Evolutionary conservation across 768 basidiomycete species (phyloP), one percentile per base, ranked within the genome.

Genomic region (Leccinum truebloodii): DNA sequence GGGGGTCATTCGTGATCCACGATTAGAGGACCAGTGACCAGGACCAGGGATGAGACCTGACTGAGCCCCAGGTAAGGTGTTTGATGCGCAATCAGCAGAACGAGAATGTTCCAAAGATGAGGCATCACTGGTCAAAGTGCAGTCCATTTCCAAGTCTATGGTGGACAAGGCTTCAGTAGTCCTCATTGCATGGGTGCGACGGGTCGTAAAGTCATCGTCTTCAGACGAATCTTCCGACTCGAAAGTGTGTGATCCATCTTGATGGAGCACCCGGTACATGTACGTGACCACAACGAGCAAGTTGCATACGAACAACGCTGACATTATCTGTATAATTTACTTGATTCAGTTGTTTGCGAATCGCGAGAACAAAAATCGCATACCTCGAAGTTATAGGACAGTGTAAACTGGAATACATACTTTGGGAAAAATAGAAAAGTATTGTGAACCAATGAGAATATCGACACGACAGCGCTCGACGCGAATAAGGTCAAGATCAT

Each of bases 401-500:
- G n/a, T 16, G 35, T 16, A n/a, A 26, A 26, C 28, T 41, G 24
- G 4, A 54, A 18, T 14, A 3, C 7, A 10, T 13, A 4, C 4
- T 13, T 24, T 26, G 16, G 22, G 24, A 24, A 16, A 4, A 56
- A 18, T 41, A 32, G 32, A n/a, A 4, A 37, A 30, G 28, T 16
- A 4, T 28, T 9, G n/a, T 39, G 48, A 24, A 39, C 1, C 20
- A 61, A 3, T 7, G 67, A 61, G 28, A 49, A 41, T 10, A 22
- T 0, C 9, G 53, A 68, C 18, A 65, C 8, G 54, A 63, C 35
- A 6, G 41, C 52, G 46, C 59, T 68, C 3, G 55, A 4, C 1
- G 66, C n/a, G 24, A 68, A 68, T 18, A 65, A 34, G 30, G 46
- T 54, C 12, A 68, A 14, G 28, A 68, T 52, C 67, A 68, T 68